Conservation (phyloP, 148 eudicot species). For the Nyssa sinensis region DNA sequence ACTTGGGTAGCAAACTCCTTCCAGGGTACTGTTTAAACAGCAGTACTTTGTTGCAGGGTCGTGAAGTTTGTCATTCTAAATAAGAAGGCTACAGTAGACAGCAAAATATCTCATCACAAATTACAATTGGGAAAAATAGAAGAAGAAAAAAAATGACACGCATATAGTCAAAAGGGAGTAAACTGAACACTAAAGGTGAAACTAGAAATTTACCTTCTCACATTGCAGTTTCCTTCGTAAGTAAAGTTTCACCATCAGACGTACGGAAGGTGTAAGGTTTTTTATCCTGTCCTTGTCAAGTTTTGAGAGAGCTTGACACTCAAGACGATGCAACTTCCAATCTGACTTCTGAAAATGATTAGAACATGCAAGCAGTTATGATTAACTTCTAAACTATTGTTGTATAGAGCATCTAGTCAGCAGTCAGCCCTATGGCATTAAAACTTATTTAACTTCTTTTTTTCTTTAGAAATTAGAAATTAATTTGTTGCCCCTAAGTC, state of each 20-base stretch:
- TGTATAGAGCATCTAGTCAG: not conserved
- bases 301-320: constrained; percentile 65
- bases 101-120: not conserved
- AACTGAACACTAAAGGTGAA: not conserved
- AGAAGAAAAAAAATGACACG: not conserved
- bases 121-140: not conserved
- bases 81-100: not conserved
- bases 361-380: not conserved
- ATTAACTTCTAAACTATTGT: not conserved
- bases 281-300: constrained; percentile 58
- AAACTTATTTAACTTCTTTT: not conserved
- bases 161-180: not conserved
- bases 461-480: not conserved
- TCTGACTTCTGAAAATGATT: constrained; percentile 62
- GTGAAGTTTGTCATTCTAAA: not conserved
- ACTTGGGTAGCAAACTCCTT: not conserved
- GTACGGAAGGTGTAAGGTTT: constrained; percentile 75
- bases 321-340: constrained; percentile 86
- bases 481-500: not conserved
- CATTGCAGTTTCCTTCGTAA: constrained; percentile 61
- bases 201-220: constrained; percentile 51
- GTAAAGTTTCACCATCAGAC: constrained; percentile 83
- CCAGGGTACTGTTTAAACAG: not conserved
- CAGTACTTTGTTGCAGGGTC: not conserved
- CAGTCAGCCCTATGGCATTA: not conserved